Evolutionary conservation across 805 yeast species (phyloP), one percentile per base, ranked within the genome.

Genomic region (Ogataea neopini): DNA sequence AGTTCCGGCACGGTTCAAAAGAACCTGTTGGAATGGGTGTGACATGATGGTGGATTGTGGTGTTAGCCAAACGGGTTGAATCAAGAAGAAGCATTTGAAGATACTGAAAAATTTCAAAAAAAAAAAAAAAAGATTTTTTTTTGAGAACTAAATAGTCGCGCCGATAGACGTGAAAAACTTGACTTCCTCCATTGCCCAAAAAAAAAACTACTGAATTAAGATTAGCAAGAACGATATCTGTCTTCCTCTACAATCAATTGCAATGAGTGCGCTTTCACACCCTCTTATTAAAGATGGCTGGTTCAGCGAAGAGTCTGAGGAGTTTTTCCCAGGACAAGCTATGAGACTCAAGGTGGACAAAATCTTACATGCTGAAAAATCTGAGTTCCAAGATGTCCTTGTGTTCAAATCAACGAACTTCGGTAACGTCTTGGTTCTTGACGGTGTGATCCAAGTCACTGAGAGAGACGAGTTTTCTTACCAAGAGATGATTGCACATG

Each of bases 391-490:
- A 69, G 96, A 89, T 62, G 85, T 86, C 30, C 72, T 89, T 40
- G 84, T 90, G 15, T 91, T 90, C 66, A 76, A 84, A 61, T 83
- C 91, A 43, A 70, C 82, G 11, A 74, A 77, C 41, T 90, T 83
- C 61, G 97, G 97, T 22, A 90, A 89, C 61, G 97, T 91, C 7
- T 73, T 90, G 38, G 96, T 88, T 0, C 74, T 90, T 33, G 96
- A 91, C 65, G 96, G 96, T 6, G 88, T 88, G 25, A 80, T 90
- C 47, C 97, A 90, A 70, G 90, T 90, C 52, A 86, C 96, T 0
- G 97, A 91, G 64, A 74, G 89, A 49, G 97, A 91, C 67, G 97
- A 90, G 66, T 90, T 88, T 67, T 89, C 96, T 10, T 90, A 90
- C 67, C 97, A 90, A 69, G 97, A 90, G 64, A 81, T 88, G 83